These are phyloP conservation scores for Penicillium alfredii DNA, from an alignment of 495 filamentous ascomycete genomes.

Conservation along the genomic window DNA sequence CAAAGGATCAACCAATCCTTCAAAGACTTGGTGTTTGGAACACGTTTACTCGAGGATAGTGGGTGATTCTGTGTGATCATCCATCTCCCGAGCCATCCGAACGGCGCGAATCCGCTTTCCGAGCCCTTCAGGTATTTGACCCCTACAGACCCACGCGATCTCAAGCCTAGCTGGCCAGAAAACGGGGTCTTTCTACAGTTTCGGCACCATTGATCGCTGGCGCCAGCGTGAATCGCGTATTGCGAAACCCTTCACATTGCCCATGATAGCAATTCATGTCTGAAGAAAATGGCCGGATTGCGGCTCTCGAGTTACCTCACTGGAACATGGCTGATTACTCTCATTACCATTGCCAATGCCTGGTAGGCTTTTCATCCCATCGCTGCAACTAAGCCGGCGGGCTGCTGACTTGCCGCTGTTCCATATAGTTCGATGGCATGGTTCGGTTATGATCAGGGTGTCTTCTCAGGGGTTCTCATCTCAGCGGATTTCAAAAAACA, in stretches of 20 bases:
- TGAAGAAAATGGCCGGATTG: background rate
- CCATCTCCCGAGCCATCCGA: too few relatives aligned
- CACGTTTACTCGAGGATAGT: too few relatives aligned
- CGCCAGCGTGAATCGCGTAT: too few relatives aligned
- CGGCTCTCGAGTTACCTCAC: background rate
- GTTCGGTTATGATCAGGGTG: conserved; percentile 31
- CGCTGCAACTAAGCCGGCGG: background rate
- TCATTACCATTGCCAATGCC: conserved; percentile 10
- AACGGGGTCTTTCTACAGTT: too few relatives aligned
- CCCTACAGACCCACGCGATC: too few relatives aligned
- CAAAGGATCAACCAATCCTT: too few relatives aligned
- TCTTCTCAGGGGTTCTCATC: conserved; percentile 27
- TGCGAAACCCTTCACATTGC: background rate
- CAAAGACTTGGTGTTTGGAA: too few relatives aligned
- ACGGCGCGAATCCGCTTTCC: too few relatives aligned
- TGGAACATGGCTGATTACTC: conserved; percentile 9
- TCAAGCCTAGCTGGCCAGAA: too few relatives aligned
- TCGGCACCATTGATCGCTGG: too few relatives aligned
- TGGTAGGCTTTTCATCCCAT: background rate
- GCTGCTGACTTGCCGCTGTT: background rate
- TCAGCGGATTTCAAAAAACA: conserved; percentile 23
- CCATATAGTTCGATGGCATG: conserved; percentile 24
- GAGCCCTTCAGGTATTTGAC: too few relatives aligned
- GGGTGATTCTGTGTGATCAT: too few relatives aligned
- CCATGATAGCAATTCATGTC: background rate